Base-by-base conservation (phyloP, 2,329 filamentous ascomycete genomes). In the Fusarium musae region DNA sequence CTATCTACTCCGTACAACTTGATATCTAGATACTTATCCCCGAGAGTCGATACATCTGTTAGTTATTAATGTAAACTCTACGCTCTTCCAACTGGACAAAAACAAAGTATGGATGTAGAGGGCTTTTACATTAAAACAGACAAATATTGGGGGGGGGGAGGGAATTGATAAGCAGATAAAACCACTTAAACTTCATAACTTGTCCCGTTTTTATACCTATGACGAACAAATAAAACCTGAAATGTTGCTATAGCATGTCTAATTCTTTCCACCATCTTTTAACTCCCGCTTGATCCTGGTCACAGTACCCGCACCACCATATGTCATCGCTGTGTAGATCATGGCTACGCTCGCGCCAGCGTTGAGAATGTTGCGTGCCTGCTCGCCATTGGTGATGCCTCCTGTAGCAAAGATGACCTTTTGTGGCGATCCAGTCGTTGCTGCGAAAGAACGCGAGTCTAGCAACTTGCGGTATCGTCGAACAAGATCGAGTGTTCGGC, bases 401-500 rank as follows among this genome's bases (percentile, higher is more conserved):
- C 96, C 96, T 0, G 94, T 96, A 1, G 96, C 96, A 80, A 98
- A 98, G 69, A 99, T 93, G 59, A 95, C 91, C 83, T 97, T 97
- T 53, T 87, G 87, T 67, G 85, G 70, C 21, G 79, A 78, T 9
- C 72, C 78, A 6, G 77, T 68, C n/a, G 79, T 77, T 23, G 80
- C 78, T 30, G 78, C 74, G 42, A 77, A 77, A 6, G 80, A 77
- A 60, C 84, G 81, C 37, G 86, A 82, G 71, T 93, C 91, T 37
- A 96, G 85, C 79, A 91, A 85, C 76, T 87, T 86, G 63, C 95
- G 89, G 83, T 98, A 99, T 74, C 91, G 90, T 67, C 88, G 90
- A 1, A 98, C 95, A 13, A 99, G 86, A 11, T 89, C 87, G 30
- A 96, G 84, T 0, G 95, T 98, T 58, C 92, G 89, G 70, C 92